phyloP scores from a whole-genome alignment of 2,329 filamentous ascomycete species.

The Kalaharituber pfeilii region DNA sequence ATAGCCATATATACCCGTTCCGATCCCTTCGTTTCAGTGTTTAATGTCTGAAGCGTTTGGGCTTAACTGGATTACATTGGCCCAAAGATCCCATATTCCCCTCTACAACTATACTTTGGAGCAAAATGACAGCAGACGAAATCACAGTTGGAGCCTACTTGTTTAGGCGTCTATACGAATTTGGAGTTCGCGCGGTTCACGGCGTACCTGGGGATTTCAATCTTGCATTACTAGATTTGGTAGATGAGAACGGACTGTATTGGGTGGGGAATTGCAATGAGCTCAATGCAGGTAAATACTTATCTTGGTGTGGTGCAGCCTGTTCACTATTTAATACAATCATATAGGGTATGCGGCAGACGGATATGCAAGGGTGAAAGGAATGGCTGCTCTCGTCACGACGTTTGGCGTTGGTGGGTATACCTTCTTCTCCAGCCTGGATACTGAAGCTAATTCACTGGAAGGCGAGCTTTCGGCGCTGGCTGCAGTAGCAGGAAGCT shows the following conservation, averaged over 20 bases:
- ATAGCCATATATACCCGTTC: no score
- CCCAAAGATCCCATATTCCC: no score
- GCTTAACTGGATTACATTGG: no score
- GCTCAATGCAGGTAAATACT: conserved; percentile 48
- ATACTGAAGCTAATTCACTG: background rate
- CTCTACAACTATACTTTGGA: no score
- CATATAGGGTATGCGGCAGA: conserved; percentile 58
- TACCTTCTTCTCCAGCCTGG: background rate
- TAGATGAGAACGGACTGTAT: conserved; percentile 37
- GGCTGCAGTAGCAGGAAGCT: conserved; percentile 54
- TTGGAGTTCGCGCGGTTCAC: conserved; percentile 48
- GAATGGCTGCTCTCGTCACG: conserved; percentile 52
- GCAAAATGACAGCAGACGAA: no score
- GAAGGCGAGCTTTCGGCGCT: conserved; percentile 48
- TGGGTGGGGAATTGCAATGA: conserved; percentile 45
- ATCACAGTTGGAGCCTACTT: conserved; percentile 35
- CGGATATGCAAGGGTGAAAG: conserved; percentile 57
- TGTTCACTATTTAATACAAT: no score
- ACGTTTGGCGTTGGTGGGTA: conserved; percentile 53
- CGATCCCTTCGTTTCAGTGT: no score
- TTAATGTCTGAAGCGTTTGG: no score
- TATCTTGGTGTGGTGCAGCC: conserved; percentile 10
- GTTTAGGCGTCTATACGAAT: conserved; percentile 44
- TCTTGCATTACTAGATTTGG: conserved; percentile 48
- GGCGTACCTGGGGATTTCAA: conserved; percentile 58